Percentiles rank a stretch among this genome's conserved stretches.
Evolutionary conservation across 306 rosid species (phyloP).

Genomic region (Prunus armeniaca): DNA sequence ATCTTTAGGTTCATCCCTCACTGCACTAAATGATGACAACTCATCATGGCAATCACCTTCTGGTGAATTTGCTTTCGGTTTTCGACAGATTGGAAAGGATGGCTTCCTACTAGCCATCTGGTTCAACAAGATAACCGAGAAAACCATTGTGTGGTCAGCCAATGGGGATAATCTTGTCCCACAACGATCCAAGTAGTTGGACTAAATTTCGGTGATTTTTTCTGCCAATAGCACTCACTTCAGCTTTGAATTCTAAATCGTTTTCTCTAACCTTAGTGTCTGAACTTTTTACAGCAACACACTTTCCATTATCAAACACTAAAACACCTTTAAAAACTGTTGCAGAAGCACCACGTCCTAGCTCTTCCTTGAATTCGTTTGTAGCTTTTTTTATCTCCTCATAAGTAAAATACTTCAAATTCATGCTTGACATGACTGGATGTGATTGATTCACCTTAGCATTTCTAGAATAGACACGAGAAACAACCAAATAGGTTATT

Average conservation of each 20-base stretch:
- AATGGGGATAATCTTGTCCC: neutral
- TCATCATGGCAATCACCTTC: conserved; percentile 30
- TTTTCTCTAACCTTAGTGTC: conserved; percentile 35
- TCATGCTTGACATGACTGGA: neutral
- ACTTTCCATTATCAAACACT: neutral
- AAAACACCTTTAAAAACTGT: conserved; percentile 33
- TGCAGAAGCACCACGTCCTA: conserved; percentile 28
- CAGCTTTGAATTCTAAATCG: conserved; percentile 39
- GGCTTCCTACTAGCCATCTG: conserved; percentile 39
- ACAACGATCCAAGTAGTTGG: conserved; percentile 2
- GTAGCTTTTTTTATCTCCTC: conserved; percentile 21
- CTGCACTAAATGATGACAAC: neutral
- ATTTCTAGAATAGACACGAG: neutral
- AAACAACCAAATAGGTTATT: neutral
- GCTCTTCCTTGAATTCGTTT: conserved; percentile 24
- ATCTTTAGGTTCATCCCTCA: conserved; percentile 14
- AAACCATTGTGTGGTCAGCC: conserved; percentile 13
- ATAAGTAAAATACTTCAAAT: conserved; percentile 16
- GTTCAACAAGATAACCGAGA: conserved; percentile 35
- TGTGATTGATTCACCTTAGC: neutral
- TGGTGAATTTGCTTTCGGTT: conserved; percentile 45
- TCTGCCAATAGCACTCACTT: conserved; percentile 28
- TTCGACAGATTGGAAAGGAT: conserved; percentile 10
- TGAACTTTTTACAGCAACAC: conserved; percentile 45
- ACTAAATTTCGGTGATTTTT: conserved; percentile 35